phyloP scores from a whole-genome alignment of 2,329 filamentous ascomycete species.

The Neonectria ditissima region DNA sequence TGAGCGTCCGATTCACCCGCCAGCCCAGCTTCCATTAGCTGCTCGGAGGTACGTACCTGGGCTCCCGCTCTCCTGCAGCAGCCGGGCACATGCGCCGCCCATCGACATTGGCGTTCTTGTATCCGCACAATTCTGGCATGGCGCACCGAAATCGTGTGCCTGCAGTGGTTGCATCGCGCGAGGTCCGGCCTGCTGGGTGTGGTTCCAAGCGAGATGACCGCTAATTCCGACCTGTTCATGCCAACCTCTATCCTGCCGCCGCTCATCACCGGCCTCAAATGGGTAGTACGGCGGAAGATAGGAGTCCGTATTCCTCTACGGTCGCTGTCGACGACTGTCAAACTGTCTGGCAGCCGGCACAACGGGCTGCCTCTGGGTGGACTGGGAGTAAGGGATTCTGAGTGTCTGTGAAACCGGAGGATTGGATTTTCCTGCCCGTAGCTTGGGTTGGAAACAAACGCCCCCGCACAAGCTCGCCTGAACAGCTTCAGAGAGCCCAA shows the following conservation, averaged over 20 bases:
- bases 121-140: constrained; percentile 22
- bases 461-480: background rate
- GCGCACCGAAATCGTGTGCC: constrained; percentile 11
- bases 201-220: constrained; percentile 38
- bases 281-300: background rate
- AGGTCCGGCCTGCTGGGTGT: constrained; percentile 23
- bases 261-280: constrained; percentile 15
- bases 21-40: background rate
- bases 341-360: background rate
- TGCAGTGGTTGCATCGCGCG: constrained; percentile 26
- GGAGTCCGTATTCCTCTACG: constrained; percentile 10
- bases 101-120: constrained; percentile 21
- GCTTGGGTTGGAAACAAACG: constrained; percentile 7
- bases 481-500: background rate
- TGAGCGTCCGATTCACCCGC: constrained; percentile 9
- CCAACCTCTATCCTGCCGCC: constrained; percentile 17
- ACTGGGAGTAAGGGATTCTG: background rate
- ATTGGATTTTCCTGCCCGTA: constrained; percentile 18
- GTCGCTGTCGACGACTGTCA: background rate
- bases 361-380: constrained; percentile 10
- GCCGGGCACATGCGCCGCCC: constrained; percentile 14
- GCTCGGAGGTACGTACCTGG: background rate
- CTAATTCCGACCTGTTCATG: constrained; percentile 33
- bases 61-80: background rate
- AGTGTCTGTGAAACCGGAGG: constrained; percentile 20